A percentile compares a stretch with the other conserved stretches of the same genome.
phyloP scores from a whole-genome alignment of 148 eudicot species.

The Rhododendron vialii region DNA sequence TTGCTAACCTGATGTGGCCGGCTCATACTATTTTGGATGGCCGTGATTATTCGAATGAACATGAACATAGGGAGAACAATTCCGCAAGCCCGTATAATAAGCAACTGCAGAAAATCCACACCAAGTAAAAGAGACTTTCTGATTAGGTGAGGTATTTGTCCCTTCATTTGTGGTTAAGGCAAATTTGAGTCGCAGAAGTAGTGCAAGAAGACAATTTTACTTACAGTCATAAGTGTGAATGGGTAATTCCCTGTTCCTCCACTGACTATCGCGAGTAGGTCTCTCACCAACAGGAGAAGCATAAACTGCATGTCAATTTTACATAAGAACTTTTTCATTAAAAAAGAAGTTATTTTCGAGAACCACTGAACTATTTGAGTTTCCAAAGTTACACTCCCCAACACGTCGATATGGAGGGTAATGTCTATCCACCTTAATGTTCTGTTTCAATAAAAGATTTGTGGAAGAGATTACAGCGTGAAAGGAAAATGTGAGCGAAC shows the following conservation, averaged over 20 bases:
- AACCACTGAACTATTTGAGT: neutral
- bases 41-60: conserved; percentile 39
- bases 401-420: neutral
- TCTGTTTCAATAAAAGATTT: neutral
- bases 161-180: neutral
- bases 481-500: neutral
- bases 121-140: neutral
- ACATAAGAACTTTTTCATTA: neutral
- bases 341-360: neutral
- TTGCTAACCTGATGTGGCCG: conserved; percentile 24
- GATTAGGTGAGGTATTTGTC: neutral
- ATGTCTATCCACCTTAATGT: neutral
- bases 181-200: neutral
- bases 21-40: conserved; percentile 43
- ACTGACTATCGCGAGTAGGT: conserved; percentile 33
- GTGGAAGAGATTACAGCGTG: neutral
- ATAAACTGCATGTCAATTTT: conserved; percentile 46
- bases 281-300: conserved; percentile 45
- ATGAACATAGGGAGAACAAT: conserved; percentile 66
- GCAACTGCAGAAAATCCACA: conserved; percentile 36
- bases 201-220: neutral
- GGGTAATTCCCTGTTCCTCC: conserved; percentile 49
- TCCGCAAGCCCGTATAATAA: conserved; percentile 53
- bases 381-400: neutral
- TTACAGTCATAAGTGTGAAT: conserved; percentile 58